These are phyloP conservation scores for Globisporangium splendens DNA, from an alignment of 352 stramenopile species.

Conservation along the genomic window DNA sequence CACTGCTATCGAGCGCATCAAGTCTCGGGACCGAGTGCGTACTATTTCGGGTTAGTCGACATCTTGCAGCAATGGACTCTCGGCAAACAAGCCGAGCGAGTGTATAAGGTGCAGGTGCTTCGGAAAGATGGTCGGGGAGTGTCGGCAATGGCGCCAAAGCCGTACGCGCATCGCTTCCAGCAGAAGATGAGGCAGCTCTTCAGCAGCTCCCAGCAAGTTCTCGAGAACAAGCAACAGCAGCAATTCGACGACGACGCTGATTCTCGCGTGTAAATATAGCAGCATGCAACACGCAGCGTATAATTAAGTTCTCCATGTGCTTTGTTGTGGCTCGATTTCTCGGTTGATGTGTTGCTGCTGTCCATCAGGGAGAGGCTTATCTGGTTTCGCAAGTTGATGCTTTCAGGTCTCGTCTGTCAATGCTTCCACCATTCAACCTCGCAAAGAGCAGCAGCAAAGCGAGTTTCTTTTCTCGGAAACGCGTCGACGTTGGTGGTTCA, in stretches of 20 bases:
- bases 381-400: background rate
- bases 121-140: slow-evolving; percentile 67
- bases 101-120: slow-evolving; percentile 83
- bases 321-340: background rate
- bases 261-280: slow-evolving; percentile 5
- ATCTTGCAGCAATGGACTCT: slow-evolving; percentile 88
- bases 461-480: slow-evolving; percentile 33
- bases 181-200: slow-evolving; percentile 85
- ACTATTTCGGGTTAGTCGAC: slow-evolving; percentile 90
- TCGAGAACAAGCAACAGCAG: slow-evolving; percentile 3
- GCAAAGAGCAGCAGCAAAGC: slow-evolving; percentile 24
- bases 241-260: background rate
- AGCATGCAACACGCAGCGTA: background rate
- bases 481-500: slow-evolving; percentile 16
- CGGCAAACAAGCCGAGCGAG: slow-evolving; percentile 68
- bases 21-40: slow-evolving; percentile 80
- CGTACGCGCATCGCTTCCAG: slow-evolving; percentile 77
- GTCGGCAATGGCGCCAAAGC: slow-evolving; percentile 65
- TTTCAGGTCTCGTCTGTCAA: slow-evolving; percentile 2
- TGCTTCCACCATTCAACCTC: slow-evolving; percentile 44
- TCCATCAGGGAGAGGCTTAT: background rate
- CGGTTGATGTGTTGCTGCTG: background rate
- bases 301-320: background rate
- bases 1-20: slow-evolving; percentile 73
- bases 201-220: slow-evolving; percentile 32